phyloP scores from a whole-genome alignment of 73 alveolate species.

The Urostyla sp. region DNA sequence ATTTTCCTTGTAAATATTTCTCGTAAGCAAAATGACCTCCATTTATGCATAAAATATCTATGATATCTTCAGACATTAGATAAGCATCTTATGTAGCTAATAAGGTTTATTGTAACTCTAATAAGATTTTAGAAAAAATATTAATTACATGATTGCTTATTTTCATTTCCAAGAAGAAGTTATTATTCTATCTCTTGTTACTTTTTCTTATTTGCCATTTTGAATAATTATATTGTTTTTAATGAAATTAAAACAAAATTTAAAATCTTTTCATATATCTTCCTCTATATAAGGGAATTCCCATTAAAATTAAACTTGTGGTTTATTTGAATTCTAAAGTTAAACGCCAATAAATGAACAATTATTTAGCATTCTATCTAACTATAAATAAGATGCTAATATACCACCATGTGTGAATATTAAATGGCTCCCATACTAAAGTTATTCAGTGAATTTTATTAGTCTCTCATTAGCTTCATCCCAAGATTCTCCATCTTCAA shows the following conservation, averaged over 20 bases:
- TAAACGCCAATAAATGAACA: conserved; percentile 70
- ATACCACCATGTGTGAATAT: conserved; percentile 80
- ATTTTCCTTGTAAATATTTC: conserved; percentile 10
- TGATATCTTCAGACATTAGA: neutral
- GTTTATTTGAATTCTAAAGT: conserved; percentile 15
- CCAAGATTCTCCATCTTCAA: conserved; percentile 78
- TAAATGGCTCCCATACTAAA: conserved; percentile 49
- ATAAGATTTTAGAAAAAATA: neutral
- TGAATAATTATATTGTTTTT: no score
- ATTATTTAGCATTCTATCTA: conserved; percentile 63
- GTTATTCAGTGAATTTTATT: conserved; percentile 1
- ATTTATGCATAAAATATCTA: conserved; percentile 1
- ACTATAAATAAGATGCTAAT: conserved; percentile 55
- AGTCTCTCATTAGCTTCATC: conserved; percentile 66
- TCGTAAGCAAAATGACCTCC: conserved; percentile 24
- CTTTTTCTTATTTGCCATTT: conserved; percentile 45
- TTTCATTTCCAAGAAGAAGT: neutral
- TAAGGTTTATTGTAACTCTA: neutral
- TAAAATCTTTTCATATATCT: conserved; percentile 17
- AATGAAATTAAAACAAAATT: no score
- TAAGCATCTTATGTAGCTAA: neutral
- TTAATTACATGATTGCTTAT: neutral
- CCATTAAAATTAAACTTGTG: conserved; percentile 18
- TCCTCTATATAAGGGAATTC: conserved; percentile 32
- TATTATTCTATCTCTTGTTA: neutral